Evolutionary conservation across 2,329 filamentous ascomycete species (phyloP).

Genomic region (Sporothrix pallida): DNA sequence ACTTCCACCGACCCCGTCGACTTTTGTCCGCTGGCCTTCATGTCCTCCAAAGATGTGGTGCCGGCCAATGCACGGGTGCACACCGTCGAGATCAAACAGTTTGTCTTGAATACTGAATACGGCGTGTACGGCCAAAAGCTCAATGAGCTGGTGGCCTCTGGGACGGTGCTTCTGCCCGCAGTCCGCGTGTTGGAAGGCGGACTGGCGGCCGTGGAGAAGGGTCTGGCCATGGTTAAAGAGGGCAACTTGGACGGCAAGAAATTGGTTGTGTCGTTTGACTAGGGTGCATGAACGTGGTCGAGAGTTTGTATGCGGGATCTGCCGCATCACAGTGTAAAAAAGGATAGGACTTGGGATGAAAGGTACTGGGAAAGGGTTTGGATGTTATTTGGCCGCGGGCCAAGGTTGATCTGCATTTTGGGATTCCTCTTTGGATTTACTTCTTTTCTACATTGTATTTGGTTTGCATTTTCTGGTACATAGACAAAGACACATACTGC

Average conservation of each 20-base stretch:
- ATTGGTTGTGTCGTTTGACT: slow-evolving; percentile 42
- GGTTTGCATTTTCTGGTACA: slow-evolving; percentile 7
- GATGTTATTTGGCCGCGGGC: neutral
- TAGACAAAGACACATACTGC: neutral
- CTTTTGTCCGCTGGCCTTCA: slow-evolving; percentile 48
- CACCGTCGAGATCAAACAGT: slow-evolving; percentile 50
- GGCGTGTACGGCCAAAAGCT: slow-evolving; percentile 43
- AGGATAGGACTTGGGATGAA: neutral
- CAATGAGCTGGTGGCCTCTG: slow-evolving; percentile 43
- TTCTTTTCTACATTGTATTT: neutral
- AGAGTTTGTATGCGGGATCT: neutral
- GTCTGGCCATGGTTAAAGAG: slow-evolving; percentile 45
- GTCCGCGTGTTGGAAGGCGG: slow-evolving; percentile 46
- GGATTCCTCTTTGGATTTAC: neutral
- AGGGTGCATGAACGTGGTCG: neutral
- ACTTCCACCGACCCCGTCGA: slow-evolving; percentile 39
- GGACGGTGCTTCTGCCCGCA: slow-evolving; percentile 43
- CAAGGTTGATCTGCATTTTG: neutral
- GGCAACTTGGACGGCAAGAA: slow-evolving; percentile 46
- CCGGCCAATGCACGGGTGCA: slow-evolving; percentile 44
- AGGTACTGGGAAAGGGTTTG: neutral
- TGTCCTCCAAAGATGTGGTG: slow-evolving; percentile 40
- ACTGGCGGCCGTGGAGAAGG: slow-evolving; percentile 42
- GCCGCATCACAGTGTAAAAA: slow-evolving; percentile 3
- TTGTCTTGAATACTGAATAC: slow-evolving; percentile 45